phyloP scores from a whole-genome alignment of 257 asterid species.

The Capsicum pubescens region DNA sequence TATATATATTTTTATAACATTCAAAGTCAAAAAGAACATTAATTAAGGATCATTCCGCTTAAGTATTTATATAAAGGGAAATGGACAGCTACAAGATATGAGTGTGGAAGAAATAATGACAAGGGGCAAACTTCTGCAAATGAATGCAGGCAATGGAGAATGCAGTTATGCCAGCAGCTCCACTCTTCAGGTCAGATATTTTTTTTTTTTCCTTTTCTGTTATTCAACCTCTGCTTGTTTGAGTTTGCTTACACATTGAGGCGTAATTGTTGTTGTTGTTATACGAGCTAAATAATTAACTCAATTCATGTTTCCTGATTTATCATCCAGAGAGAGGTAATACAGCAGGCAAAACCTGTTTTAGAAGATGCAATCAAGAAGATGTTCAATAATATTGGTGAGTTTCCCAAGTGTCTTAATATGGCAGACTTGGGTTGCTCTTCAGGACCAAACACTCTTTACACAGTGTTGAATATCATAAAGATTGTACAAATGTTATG shows the following conservation, averaged over 20 bases:
- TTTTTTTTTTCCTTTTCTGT: too few relatives aligned
- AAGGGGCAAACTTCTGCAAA: background rate
- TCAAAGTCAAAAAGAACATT: too few relatives aligned
- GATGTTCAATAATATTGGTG: background rate
- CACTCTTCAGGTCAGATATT: constrained; percentile 31
- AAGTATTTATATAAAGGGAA: too few relatives aligned
- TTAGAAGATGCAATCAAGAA: constrained; percentile 33
- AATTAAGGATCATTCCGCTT: background rate
- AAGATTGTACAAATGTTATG: background rate
- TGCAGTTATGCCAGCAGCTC: constrained; percentile 45
- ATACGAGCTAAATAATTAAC: background rate
- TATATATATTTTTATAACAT: too few relatives aligned
- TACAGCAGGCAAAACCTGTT: constrained; percentile 22
- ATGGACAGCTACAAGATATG: background rate
- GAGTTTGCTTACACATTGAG: background rate
- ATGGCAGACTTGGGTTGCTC: constrained; percentile 54
- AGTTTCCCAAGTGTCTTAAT: constrained; percentile 25
- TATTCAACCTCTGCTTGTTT: background rate
- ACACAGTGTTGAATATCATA: background rate
- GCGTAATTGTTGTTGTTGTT: background rate
- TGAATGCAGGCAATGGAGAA: constrained; percentile 42
- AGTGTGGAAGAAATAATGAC: constrained; percentile 25
- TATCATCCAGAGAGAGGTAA: constrained; percentile 28
- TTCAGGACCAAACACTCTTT: constrained; percentile 48
- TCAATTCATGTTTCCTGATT: background rate